Percentiles rank a stretch among this genome's conserved stretches.
Evolutionary conservation across 306 rosid species (phyloP).

Genomic region (Nissolia schottii): DNA sequence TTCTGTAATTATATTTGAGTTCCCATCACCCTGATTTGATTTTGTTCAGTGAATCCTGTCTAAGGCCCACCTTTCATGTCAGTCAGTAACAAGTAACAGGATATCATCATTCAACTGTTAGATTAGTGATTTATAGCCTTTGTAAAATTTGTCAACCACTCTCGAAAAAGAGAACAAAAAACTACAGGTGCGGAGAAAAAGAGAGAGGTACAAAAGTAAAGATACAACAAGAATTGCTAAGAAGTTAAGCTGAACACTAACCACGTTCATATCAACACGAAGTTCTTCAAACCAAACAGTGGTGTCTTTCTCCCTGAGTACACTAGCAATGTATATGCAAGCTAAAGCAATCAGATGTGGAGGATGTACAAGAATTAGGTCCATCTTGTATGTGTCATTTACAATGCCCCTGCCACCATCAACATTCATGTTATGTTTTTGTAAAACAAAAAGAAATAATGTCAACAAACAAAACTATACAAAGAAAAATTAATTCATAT

Average conservation of each 20-base stretch:
- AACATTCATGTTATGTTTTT: not conserved
- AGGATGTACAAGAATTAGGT: conserved; percentile 85
- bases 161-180: not conserved
- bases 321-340: conserved; percentile 88
- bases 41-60: not conserved
- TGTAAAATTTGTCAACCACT: conserved; percentile 1
- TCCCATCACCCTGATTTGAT: conserved; percentile 1
- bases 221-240: conserved; percentile 5
- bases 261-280: conserved; percentile 90
- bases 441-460: not conserved
- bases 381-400: conserved; percentile 97
- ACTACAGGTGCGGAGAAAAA: not conserved
- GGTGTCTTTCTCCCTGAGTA: conserved; percentile 69
- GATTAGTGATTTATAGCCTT: not conserved
- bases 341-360: conserved; percentile 95
- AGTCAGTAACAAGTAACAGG: conserved; percentile 10
- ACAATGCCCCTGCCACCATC: conserved; percentile 67
- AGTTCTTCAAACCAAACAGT: conserved; percentile 97
- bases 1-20: not conserved
- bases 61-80: not conserved
- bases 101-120: not conserved
- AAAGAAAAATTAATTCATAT: not conserved
- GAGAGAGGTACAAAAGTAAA: not conserved
- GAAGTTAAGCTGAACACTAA: conserved; percentile 37
- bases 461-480: not conserved